phyloP scores from a whole-genome alignment of 768 basidiomycete genomes.

The Phlegmacium glaucopus region DNA sequence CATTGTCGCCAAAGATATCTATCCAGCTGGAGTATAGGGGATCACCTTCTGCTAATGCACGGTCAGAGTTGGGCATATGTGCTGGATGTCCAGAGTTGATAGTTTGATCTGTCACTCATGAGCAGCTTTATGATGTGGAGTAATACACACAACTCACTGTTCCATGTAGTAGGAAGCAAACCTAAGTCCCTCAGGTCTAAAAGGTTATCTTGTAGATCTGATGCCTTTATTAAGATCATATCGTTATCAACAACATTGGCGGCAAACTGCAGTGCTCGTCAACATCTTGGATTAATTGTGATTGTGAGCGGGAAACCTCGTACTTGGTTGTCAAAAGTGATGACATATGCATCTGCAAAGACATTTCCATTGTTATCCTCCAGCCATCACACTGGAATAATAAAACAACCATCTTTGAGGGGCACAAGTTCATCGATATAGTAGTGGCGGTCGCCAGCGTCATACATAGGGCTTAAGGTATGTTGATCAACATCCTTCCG shows the following conservation, averaged over 20 bases:
- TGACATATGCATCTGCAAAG: background rate
- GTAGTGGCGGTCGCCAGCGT: background rate
- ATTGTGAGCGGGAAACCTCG: background rate
- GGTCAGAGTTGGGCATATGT: conserved; percentile 12
- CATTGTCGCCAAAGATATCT: conserved; percentile 5
- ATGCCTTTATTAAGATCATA: background rate
- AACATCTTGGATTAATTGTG: background rate
- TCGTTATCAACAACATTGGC: background rate
- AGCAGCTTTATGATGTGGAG: too few relatives aligned
- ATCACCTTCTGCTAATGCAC: conserved; percentile 6
- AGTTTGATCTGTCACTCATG: background rate
- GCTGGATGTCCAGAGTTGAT: background rate
- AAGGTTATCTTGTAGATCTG: background rate
- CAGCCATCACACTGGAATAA: background rate
- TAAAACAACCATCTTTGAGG: background rate
- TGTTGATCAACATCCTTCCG: conserved; percentile 6
- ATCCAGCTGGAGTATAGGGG: conserved; percentile 6
- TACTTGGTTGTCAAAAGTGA: background rate
- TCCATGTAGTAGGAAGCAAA: background rate
- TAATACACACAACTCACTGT: background rate
- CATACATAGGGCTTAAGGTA: background rate
- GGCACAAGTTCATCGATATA: background rate
- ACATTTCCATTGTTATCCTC: background rate
- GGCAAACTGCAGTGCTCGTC: background rate
- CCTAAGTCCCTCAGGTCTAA: background rate